These are phyloP conservation scores for Sporothrix curviconia DNA, from an alignment of 2,329 filamentous ascomycete genomes.

Conservation along the genomic window DNA sequence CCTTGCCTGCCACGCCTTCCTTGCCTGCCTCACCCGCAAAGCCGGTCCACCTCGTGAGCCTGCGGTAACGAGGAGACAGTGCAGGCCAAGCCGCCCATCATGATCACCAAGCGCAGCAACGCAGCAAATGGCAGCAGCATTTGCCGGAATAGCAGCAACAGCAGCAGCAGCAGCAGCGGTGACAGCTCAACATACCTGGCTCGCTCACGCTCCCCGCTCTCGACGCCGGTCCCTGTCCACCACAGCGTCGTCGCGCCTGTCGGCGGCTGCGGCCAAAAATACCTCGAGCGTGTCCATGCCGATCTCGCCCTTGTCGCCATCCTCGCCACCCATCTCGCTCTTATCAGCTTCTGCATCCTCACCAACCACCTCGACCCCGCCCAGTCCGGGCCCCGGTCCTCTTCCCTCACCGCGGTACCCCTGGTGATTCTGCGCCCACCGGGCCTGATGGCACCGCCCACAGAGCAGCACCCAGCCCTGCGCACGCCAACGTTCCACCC, in stretches of 20 bases:
- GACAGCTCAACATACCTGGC: conserved; percentile 36
- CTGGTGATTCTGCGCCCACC: conserved; percentile 32
- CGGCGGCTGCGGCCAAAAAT: conserved; percentile 6
- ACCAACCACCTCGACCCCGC: not conserved
- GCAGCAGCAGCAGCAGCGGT: not conserved
- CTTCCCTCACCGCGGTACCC: conserved; percentile 12
- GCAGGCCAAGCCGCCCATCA: conserved; percentile 51
- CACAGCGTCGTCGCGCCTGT: conserved; percentile 23
- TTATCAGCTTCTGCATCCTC: not conserved
- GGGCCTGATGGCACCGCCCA: conserved; percentile 33
- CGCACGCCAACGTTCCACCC: conserved; percentile 31
- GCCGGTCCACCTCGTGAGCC: conserved; percentile 46
- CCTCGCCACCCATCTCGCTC: not conserved
- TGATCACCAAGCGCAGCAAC: conserved; percentile 29
- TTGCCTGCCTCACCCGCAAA: conserved; percentile 30
- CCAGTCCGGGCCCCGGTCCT: not conserved
- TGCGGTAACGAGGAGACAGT: conserved; percentile 58
- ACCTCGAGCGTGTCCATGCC: too few species aligned
- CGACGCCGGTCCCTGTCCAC: conserved; percentile 20
- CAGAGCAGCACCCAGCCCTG: conserved; percentile 49
- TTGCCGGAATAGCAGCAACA: not conserved
- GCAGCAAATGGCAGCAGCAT: not conserved
- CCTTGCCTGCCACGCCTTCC: not conserved
- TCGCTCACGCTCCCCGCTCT: conserved; percentile 23
- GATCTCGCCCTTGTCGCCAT: not conserved